Conservation (phyloP, 768 basidiomycete species). For the Sporobolomyces roseus region DNA sequence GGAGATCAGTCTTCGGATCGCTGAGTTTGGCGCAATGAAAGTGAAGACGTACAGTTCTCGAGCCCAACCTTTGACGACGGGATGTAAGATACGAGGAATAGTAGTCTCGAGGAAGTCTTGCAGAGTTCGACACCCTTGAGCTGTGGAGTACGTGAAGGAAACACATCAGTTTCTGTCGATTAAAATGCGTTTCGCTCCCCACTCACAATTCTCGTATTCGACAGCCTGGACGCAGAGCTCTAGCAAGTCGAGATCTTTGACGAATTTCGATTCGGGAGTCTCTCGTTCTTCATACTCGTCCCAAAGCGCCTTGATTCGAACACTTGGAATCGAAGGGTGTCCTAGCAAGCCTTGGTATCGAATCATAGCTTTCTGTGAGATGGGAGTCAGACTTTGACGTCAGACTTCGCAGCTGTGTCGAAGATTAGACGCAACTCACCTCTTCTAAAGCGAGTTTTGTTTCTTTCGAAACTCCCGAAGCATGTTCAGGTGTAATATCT, state of each 20-base stretch:
- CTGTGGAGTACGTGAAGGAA: slow-evolving; percentile 56
- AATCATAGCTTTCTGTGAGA: slow-evolving; percentile 69
- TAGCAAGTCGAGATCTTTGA: slow-evolving; percentile 83
- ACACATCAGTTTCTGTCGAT: too few species aligned
- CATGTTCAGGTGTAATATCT: slow-evolving; percentile 83
- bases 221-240: slow-evolving; percentile 83
- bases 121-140: slow-evolving; percentile 56
- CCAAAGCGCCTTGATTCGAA: slow-evolving; percentile 58
- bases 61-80: slow-evolving; percentile 72
- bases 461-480: slow-evolving; percentile 63
- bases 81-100: slow-evolving; percentile 65
- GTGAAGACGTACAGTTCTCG: slow-evolving; percentile 50
- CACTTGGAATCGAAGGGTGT: slow-evolving; percentile 65
- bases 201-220: slow-evolving; percentile 43
- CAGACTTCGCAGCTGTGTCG: too few species aligned
- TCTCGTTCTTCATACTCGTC: slow-evolving; percentile 74
- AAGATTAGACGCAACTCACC: too few species aligned
- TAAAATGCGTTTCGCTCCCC: too few species aligned
- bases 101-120: slow-evolving; percentile 79
- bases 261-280: slow-evolving; percentile 74
- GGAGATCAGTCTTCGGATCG: background rate
- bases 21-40: background rate
- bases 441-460: slow-evolving; percentile 75
- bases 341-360: slow-evolving; percentile 86
- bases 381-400: too few species aligned